Percentiles rank a stretch among this genome's conserved stretches.
These are phyloP conservation scores for Osmozyma mogii DNA, from an alignment of 805 yeast species.

Conservation along the genomic window DNA sequence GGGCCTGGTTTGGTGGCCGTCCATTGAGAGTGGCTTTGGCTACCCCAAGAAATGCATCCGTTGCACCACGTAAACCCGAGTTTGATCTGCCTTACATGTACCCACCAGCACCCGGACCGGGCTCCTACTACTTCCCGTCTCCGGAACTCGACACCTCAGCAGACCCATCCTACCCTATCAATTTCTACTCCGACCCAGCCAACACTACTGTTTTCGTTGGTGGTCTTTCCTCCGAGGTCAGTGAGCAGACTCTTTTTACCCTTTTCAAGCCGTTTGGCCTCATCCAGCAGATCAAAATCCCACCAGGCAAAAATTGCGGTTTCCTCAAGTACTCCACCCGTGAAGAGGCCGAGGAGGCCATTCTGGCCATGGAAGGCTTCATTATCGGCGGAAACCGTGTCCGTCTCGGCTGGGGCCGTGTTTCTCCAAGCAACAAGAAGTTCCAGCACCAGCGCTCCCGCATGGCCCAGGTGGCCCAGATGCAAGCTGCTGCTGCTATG, in stretches of 20 bases:
- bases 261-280: slow-evolving; percentile 70
- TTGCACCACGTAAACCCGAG: slow-evolving; percentile 3
- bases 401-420: slow-evolving; percentile 83
- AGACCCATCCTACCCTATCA: slow-evolving; percentile 16
- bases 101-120: slow-evolving; percentile 1
- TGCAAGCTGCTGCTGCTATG: slow-evolving; percentile 31
- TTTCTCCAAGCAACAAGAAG: slow-evolving; percentile 23
- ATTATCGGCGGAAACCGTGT: slow-evolving; percentile 79
- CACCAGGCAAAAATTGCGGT: slow-evolving; percentile 80
- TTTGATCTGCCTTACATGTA: neutral
- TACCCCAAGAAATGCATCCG: slow-evolving; percentile 48
- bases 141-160: neutral
- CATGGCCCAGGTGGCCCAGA: slow-evolving; percentile 26
- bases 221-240: slow-evolving; percentile 57
- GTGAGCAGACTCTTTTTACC: slow-evolving; percentile 51
- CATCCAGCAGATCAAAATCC: slow-evolving; percentile 63
- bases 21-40: slow-evolving; percentile 73
- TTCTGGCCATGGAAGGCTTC: slow-evolving; percentile 82
- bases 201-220: slow-evolving; percentile 78
- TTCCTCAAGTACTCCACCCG: slow-evolving; percentile 77
- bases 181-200: slow-evolving; percentile 37
- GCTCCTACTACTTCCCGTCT: slow-evolving; percentile 1
- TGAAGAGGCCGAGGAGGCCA: slow-evolving; percentile 79
- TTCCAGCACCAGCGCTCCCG: slow-evolving; percentile 24
- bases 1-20: slow-evolving; percentile 73